Base-by-base conservation (phyloP, 768 basidiomycete genomes). In the Boletus subcaerulescens region DNA sequence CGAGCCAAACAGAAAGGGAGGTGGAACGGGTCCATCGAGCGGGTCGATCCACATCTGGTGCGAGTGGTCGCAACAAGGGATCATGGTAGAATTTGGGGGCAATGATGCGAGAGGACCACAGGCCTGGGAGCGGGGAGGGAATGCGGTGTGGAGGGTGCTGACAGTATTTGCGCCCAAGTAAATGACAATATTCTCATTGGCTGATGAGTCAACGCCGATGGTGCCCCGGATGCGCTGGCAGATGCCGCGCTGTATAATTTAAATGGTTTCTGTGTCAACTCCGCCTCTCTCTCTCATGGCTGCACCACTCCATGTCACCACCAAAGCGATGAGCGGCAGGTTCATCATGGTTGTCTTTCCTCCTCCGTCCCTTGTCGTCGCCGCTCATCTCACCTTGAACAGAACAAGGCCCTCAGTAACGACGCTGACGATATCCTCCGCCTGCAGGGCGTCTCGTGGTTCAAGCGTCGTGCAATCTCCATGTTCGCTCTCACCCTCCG, bases 11-110 rank as follows among this genome's bases (percentile, higher is more conserved):
- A 79, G 91, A 57, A 98, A 97, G 68, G 95, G 95, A 8, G 93
- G 94, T 20, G 94, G 95, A 2, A 76, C 84, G 10, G 91, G 91
- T 1, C 91, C 91, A 13, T 87, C 86, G 20, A 83, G 84, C 3
- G 89, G 90, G 38, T 91, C 88, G 32, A 89, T 96, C 60, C 87
- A 86, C 29, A 92, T 96, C 60, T 97, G 93, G 91, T 89, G 93
- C 60, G 93, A 97, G 71, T 97, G 93, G 94, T 78, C 83, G 26
- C 80, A 75, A 61, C 80, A 86, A 56, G 91, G 91, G 3, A 66
- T 93, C 35, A 91, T 93, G 89, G 80, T 91, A 13, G 91, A 93
- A 63, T 91, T 91, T 66, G 90, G 88, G 0, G 91, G 89, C 2
- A 80, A 82, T 45, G 83, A 89, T 56, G 84, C 87, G 13, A 80